Evolutionary conservation across 108 stramenopile species (phyloP).

Genomic region (Nitzschia palea): DNA sequence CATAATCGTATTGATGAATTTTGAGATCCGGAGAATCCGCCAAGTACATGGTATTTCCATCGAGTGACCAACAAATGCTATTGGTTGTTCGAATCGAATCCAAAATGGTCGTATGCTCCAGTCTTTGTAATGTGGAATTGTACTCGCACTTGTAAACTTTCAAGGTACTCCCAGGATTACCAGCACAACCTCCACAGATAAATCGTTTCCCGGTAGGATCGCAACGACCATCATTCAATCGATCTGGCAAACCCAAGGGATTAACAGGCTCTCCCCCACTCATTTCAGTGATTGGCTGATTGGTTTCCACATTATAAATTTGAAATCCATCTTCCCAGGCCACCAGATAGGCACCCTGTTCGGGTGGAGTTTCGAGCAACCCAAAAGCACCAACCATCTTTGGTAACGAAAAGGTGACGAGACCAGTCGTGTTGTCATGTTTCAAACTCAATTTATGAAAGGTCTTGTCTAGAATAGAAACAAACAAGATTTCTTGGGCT

Average conservation of each 20-base stretch:
- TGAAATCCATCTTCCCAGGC: conserved; percentile 61
- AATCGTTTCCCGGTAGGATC: conserved; percentile 46
- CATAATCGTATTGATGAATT: conserved; percentile 36
- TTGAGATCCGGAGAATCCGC: conserved; percentile 38
- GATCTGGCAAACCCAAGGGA: conserved; percentile 30
- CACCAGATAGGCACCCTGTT: conserved; percentile 31
- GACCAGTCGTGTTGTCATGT: background rate
- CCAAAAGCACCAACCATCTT: conserved; percentile 42
- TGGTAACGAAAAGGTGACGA: conserved; percentile 19
- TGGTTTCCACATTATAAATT: conserved; percentile 25
- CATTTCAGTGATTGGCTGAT: conserved; percentile 9
- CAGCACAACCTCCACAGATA: conserved; percentile 46
- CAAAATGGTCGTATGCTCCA: conserved; percentile 28
- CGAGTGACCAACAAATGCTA: conserved; percentile 35
- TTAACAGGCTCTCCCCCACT: conserved; percentile 44
- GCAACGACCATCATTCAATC: conserved; percentile 51
- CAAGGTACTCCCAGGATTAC: conserved; percentile 15
- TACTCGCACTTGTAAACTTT: conserved; percentile 49
- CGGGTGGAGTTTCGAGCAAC: conserved; percentile 12
- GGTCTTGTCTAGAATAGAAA: conserved; percentile 30
- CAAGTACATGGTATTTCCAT: conserved; percentile 41
- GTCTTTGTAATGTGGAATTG: background rate
- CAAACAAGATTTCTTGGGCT: conserved; percentile 28
- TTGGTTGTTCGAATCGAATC: conserved; percentile 45
- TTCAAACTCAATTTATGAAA: conserved; percentile 33